phyloP scores from a whole-genome alignment of 2,329 filamentous ascomycete species.

The Aspergillus ochraceoroseus region DNA sequence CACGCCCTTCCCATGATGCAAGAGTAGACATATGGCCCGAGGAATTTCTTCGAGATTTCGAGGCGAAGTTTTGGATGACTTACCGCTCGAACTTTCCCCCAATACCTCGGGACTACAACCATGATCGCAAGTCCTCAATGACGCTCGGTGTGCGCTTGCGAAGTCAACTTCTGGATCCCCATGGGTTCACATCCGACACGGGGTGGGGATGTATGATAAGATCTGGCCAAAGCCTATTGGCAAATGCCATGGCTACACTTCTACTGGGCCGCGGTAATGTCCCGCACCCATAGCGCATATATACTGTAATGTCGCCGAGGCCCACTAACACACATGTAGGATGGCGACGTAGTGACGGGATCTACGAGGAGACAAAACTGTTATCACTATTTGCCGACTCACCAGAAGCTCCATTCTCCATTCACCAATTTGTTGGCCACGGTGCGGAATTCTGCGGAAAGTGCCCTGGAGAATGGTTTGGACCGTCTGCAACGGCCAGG shows the following conservation, averaged over 20 bases:
- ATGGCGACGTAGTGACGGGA: conserved; percentile 64
- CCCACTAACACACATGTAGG: conserved; percentile 46
- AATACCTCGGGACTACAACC: conserved; percentile 73
- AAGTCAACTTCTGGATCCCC: conserved; percentile 69
- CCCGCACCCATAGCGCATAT: conserved; percentile 6
- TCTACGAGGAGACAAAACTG: conserved; percentile 62
- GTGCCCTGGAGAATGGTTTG: conserved; percentile 97
- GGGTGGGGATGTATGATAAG: conserved; percentile 99
- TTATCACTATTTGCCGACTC: conserved; percentile 84
- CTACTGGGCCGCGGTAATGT: conserved; percentile 70
- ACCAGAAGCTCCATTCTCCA: conserved; percentile 79
- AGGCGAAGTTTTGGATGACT: conserved; percentile 92
- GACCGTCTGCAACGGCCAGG: conserved; percentile 88
- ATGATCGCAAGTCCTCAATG: conserved; percentile 64
- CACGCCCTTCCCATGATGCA: conserved; percentile 7
- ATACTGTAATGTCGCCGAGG: conserved; percentile 19
- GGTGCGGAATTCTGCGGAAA: conserved; percentile 85
- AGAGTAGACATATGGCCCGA: conserved; percentile 64
- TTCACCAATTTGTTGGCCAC: conserved; percentile 88
- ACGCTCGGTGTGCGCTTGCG: conserved; percentile 81
- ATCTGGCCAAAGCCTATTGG: conserved; percentile 86
- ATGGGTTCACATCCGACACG: conserved; percentile 84
- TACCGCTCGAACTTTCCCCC: conserved; percentile 81
- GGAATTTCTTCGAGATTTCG: conserved; percentile 84
- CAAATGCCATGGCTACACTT: conserved; percentile 72